Conservation (phyloP, 768 basidiomycete genomes). For the Podaxis carcinomalis region DNA sequence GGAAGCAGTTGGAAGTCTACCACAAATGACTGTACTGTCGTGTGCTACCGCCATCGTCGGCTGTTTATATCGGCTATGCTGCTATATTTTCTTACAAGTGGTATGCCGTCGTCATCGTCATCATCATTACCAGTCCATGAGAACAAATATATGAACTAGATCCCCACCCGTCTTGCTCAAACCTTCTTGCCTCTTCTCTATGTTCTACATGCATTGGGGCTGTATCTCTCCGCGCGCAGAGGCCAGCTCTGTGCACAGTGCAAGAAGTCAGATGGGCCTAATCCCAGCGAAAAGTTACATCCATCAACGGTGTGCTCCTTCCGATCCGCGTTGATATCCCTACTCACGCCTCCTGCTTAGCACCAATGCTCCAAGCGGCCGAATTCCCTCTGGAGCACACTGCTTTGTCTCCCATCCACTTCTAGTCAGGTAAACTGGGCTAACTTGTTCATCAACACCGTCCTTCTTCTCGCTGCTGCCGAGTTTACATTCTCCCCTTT, state of each 20-base stretch:
- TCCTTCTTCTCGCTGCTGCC: constrained; percentile 27
- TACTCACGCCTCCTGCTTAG: background rate
- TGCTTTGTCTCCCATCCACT: constrained; percentile 33
- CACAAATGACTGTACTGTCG: constrained; percentile 14
- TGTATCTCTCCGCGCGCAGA: constrained; percentile 11
- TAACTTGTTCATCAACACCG: constrained; percentile 29
- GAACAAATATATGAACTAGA: constrained; percentile 20
- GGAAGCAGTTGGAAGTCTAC: no score
- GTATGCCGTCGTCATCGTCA: constrained; percentile 25
- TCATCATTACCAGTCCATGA: background rate
- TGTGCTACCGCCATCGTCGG: constrained; percentile 25
- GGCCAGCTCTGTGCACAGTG: background rate
- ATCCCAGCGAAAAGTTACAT: background rate
- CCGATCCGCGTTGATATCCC: background rate
- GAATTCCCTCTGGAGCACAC: constrained; percentile 16
- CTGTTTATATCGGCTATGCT: constrained; percentile 36
- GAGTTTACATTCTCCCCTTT: constrained; percentile 58
- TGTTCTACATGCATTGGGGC: constrained; percentile 22
- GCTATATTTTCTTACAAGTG: constrained; percentile 48
- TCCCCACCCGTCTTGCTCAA: constrained; percentile 33
- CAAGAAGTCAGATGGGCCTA: background rate
- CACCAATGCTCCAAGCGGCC: constrained; percentile 7
- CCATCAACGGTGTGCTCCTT: background rate
- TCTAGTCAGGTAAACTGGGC: constrained; percentile 23
- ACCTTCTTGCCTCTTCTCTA: constrained; percentile 28